phyloP scores from a whole-genome alignment of 2,329 filamentous ascomycete species.

The Akanthomyces lecanii region DNA sequence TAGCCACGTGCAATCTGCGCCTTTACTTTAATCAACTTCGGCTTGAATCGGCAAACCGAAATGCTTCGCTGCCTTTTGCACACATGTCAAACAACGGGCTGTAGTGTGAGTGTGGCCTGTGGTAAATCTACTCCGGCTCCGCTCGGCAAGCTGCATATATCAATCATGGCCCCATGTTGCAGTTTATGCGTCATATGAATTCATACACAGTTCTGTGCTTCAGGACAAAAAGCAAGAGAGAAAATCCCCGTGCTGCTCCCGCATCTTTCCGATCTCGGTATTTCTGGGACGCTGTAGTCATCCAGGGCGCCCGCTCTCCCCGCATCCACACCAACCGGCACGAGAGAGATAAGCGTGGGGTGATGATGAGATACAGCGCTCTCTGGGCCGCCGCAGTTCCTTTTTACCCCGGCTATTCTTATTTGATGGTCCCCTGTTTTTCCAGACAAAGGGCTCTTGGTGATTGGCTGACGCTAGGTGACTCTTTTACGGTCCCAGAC shows the following conservation, averaged over 20 bases:
- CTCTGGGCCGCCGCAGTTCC: not conserved
- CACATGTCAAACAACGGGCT: not conserved
- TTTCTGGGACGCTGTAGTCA: not conserved
- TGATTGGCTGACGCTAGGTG: conserved; percentile 1
- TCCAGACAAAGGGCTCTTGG: not conserved
- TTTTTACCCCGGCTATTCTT: conserved; percentile 16
- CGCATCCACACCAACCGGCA: conserved; percentile 1
- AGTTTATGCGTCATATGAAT: not conserved
- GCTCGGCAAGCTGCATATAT: not conserved
- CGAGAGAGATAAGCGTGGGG: no score
- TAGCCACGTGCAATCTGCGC: not conserved
- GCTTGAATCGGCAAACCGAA: not conserved
- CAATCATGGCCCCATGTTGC: not conserved
- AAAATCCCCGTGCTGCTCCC: conserved; percentile 2
- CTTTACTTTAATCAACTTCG: not conserved
- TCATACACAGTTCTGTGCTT: not conserved
- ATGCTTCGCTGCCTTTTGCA: not conserved
- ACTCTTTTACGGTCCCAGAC: not conserved
- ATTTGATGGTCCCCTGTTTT: conserved; percentile 10
- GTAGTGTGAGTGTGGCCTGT: no score
- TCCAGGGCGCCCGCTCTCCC: not conserved
- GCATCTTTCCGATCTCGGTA: conserved; percentile 17
- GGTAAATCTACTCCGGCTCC: not conserved
- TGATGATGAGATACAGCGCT: not conserved
- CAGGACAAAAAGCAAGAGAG: not conserved